Percentiles rank a stretch among this genome's conserved stretches.
Evolutionary conservation across 2,329 filamentous ascomycete genomes (phyloP).

Genomic region (Fusarium sp.): DNA sequence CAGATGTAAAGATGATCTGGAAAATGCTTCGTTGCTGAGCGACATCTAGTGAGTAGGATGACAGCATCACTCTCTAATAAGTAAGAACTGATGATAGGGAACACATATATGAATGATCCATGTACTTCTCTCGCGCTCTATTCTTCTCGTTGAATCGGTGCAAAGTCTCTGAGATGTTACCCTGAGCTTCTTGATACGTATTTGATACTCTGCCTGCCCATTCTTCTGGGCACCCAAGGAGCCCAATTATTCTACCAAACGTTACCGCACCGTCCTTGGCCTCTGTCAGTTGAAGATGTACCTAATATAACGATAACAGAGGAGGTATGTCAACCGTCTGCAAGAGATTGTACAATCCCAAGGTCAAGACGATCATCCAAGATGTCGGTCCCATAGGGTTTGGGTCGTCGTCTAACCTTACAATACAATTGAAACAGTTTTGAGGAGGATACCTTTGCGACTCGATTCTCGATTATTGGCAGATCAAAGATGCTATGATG

Average conservation of each 20-base stretch:
- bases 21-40: background rate
- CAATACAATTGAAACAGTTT: background rate
- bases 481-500: background rate
- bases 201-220: background rate
- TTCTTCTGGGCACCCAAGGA: rapidly evolving
- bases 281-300: background rate
- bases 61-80: background rate
- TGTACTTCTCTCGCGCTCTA: rapidly evolving
- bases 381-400: background rate
- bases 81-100: background rate
- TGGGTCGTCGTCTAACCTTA: background rate
- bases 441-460: background rate
- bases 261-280: background rate
- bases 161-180: no score
- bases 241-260: no score
- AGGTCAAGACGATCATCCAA: background rate
- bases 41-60: background rate
- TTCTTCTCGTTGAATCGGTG: background rate
- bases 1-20: background rate
- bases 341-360: rapidly evolving
- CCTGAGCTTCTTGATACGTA: background rate
- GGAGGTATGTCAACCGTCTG: background rate
- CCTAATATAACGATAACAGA: rapidly evolving
- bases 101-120: background rate
- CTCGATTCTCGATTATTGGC: background rate